These are phyloP conservation scores for Lachancea sp. DNA, from an alignment of 805 yeast species.

Conservation along the genomic window DNA sequence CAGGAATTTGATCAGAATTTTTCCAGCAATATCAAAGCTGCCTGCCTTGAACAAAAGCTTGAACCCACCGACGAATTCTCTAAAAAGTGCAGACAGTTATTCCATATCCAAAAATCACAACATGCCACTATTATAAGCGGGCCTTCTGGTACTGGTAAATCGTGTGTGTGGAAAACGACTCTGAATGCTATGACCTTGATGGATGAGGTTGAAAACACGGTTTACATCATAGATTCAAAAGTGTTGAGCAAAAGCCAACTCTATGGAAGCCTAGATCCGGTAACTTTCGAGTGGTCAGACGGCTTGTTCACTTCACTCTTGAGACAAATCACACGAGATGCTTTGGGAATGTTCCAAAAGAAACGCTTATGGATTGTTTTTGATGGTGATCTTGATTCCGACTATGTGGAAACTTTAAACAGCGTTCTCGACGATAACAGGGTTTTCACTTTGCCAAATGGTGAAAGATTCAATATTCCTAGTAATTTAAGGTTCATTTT, in stretches of 20 bases:
- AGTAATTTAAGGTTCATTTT: slow-evolving; percentile 58
- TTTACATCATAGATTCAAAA: slow-evolving; percentile 64
- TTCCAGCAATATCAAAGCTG: slow-evolving; percentile 21
- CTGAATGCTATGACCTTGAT: slow-evolving; percentile 37
- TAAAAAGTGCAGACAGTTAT: slow-evolving; percentile 53
- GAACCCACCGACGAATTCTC: slow-evolving; percentile 39
- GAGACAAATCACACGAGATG: slow-evolving; percentile 41
- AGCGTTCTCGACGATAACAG: slow-evolving; percentile 88
- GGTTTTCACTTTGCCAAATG: slow-evolving; percentile 76
- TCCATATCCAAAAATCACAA: slow-evolving; percentile 52
- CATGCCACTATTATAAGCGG: slow-evolving; percentile 85
- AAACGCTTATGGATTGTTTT: slow-evolving; percentile 71
- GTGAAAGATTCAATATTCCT: slow-evolving; percentile 73
- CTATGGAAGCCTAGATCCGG: slow-evolving; percentile 63
- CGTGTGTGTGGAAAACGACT: slow-evolving; percentile 46
- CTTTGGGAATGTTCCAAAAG: slow-evolving; percentile 32
- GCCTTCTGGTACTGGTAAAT: slow-evolving; percentile 66
- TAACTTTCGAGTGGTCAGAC: slow-evolving; percentile 89
- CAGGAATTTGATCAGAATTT: slow-evolving; percentile 26
- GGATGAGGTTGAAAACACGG: slow-evolving; percentile 35
- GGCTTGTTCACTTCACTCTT: slow-evolving; percentile 70
- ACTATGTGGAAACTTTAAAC: slow-evolving; percentile 86
- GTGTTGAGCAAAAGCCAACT: slow-evolving; percentile 58
- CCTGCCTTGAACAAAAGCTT: slow-evolving; percentile 33
- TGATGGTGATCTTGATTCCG: slow-evolving; percentile 92